Evolutionary conservation across 768 basidiomycete genomes (phyloP), one percentile per base, ranked within the genome.

Genomic region (Cyathus striatus): DNA sequence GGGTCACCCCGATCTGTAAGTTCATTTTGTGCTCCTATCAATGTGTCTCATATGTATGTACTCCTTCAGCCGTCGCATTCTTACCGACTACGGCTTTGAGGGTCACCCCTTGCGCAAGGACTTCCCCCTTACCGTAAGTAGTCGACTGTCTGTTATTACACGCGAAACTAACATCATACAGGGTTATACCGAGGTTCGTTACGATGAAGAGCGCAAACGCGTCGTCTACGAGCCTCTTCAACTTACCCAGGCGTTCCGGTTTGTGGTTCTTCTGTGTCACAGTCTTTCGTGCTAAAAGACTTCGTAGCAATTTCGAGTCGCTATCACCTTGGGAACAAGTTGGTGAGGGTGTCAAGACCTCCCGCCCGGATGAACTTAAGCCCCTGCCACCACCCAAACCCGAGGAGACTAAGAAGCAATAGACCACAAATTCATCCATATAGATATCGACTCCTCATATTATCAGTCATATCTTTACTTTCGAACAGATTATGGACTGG

Each of bases 131-230:
- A 96, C 93, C 6, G 94, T 92, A 59, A 53, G 83, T 68, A 18
- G 36, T 22, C 1, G 12, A 35, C 30, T 38, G 34, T 13, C 27
- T 21, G 16, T 24, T 10, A 30, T 36, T 24, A 46, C 35, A 44
- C 41, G 12, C 47, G 23, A 37, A 50, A 16, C 1, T 20, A 23
- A 49, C 10, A 21, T 26, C 14, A 25, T 6, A 10, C 54, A 96
- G 93, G 96, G 96, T n/a, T 99, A 98, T 65, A 92, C 91, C 6
- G 96, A 99, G 65, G 78, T 98, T 30, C 87, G 96, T 32, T 99
- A 98, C 57, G 94, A 97, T 54, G 96, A 98, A 67, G 93, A 95
- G 68, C 81, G 86, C 55, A 97, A 97, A 67, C 88, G 94, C 27
- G 91, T 97, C 43, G 91, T 96, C 25, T 96, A 97, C 56, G 96